Conservation (phyloP, 1,139 yeast species). For the Trichomonascaceae sp. region DNA sequence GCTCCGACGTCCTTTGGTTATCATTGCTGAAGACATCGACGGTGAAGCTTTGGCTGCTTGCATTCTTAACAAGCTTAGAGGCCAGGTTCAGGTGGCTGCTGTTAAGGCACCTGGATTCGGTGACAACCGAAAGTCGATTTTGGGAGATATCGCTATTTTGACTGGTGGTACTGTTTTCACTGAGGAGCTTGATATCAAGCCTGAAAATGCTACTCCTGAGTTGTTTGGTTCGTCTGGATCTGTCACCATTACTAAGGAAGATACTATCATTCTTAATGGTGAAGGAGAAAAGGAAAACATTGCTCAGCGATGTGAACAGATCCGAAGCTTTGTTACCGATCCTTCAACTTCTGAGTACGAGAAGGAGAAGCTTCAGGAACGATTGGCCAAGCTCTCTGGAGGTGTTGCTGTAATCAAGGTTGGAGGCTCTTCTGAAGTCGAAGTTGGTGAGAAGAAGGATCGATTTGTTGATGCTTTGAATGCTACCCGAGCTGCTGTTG, state of each 20-base stretch:
- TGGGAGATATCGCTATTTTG: constrained; percentile 94
- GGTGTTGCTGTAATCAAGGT: constrained; percentile 99
- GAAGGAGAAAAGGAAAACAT: constrained; percentile 88
- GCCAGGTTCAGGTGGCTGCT: constrained; percentile 97
- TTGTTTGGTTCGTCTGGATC: constrained; percentile 92
- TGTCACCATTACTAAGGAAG: constrained; percentile 92
- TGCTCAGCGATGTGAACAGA: constrained; percentile 91
- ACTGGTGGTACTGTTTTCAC: constrained; percentile 98
- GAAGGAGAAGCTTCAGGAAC: constrained; percentile 95
- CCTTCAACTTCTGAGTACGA: constrained; percentile 85
- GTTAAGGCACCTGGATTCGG: constrained; percentile 99
- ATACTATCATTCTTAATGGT: constrained; percentile 92
- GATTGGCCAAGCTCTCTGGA: constrained; percentile 96
- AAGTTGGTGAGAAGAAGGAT: constrained; percentile 99
- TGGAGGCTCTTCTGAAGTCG: constrained; percentile 97
- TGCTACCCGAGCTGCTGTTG: constrained; percentile 99
- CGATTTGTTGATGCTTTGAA: constrained; percentile 98
- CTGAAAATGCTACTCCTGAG: constrained; percentile 91
- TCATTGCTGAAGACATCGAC: constrained; percentile 94
- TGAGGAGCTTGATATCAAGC: constrained; percentile 95
- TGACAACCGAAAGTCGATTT: constrained; percentile 96
- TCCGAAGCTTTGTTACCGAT: constrained; percentile 71
- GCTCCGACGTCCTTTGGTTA: constrained; percentile 89
- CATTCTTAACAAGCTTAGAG: constrained; percentile 95
- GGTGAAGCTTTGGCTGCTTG: constrained; percentile 99